Conservation (phyloP, 208 protist genomes). For the Trypanosoma rangeli region DNA sequence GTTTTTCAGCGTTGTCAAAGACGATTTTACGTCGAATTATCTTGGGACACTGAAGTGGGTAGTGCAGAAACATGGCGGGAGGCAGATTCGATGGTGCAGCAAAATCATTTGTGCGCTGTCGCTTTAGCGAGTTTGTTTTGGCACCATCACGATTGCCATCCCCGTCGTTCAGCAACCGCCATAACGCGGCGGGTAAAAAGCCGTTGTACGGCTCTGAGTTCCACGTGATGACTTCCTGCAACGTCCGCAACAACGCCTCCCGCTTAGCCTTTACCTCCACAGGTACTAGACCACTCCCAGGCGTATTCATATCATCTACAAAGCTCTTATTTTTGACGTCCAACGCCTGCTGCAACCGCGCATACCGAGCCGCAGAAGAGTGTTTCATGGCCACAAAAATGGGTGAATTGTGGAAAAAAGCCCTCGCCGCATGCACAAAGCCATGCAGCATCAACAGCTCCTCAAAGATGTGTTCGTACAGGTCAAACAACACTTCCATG, state of each 20-base stretch:
- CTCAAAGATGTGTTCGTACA: conserved; percentile 84
- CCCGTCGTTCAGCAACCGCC: conserved; percentile 10
- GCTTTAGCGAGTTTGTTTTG: not conserved
- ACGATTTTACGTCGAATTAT: conserved; percentile 30
- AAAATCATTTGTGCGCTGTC: conserved; percentile 1
- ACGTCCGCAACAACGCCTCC: conserved; percentile 39
- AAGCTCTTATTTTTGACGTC: conserved; percentile 33
- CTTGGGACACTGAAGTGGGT: conserved; percentile 38
- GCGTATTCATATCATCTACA: conserved; percentile 17
- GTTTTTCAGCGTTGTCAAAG: conserved; percentile 31
- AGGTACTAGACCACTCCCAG: conserved; percentile 20
- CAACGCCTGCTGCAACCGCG: conserved; percentile 62
- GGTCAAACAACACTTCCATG: conserved; percentile 51
- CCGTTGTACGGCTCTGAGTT: conserved; percentile 50
- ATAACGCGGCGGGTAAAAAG: conserved; percentile 43
- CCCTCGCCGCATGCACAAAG: conserved; percentile 57
- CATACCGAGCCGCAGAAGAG: conserved; percentile 51
- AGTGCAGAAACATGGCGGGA: conserved; percentile 24
- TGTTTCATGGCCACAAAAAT: conserved; percentile 60
- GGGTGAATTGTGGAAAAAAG: conserved; percentile 76
- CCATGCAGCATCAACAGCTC: conserved; percentile 72
- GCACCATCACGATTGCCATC: not conserved
- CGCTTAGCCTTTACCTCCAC: conserved; percentile 34
- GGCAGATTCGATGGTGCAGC: not conserved
- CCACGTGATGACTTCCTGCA: conserved; percentile 57